Evolutionary conservation across 176 grass and related monocot genomes (phyloP).

Genomic region (Triticum monococcum): DNA sequence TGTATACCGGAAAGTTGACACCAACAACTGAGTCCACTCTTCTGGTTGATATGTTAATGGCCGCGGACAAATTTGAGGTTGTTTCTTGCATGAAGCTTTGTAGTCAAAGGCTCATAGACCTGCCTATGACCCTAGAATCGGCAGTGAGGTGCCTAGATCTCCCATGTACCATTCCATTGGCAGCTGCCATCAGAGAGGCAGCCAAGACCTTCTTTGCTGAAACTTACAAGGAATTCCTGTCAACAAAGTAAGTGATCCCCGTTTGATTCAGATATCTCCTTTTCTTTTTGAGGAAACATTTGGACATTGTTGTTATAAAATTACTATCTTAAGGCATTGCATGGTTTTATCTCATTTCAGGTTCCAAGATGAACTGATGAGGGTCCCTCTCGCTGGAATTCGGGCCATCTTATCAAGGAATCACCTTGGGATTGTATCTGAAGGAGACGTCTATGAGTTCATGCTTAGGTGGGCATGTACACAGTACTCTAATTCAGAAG

Average conservation of each 20-base stretch:
- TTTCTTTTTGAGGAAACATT: background rate
- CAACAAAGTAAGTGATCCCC: constrained; percentile 39
- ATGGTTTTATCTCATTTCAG: background rate
- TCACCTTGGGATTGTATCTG: constrained; percentile 61
- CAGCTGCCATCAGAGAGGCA: background rate
- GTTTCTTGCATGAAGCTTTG: constrained; percentile 3
- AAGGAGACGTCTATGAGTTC: constrained; percentile 69
- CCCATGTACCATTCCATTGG: constrained; percentile 65
- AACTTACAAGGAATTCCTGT: constrained; percentile 50
- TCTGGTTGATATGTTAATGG: background rate
- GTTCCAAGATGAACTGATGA: background rate
- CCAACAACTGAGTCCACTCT: background rate
- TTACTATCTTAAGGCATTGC: constrained; percentile 22
- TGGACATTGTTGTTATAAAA: background rate
- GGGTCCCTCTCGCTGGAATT: background rate
- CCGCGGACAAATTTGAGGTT: background rate
- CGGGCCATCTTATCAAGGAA: constrained; percentile 56
- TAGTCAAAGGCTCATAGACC: background rate
- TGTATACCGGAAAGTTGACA: background rate
- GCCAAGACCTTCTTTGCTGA: constrained; percentile 57
- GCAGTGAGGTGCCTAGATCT: constrained; percentile 80
- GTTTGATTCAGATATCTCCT: background rate
- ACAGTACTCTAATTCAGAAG: constrained; percentile 30
- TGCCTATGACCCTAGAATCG: constrained; percentile 41
- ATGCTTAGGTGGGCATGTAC: constrained; percentile 65